Evolutionary conservation across 2,329 filamentous ascomycete species (phyloP).

Genomic region (Epichloe aotearoae): DNA sequence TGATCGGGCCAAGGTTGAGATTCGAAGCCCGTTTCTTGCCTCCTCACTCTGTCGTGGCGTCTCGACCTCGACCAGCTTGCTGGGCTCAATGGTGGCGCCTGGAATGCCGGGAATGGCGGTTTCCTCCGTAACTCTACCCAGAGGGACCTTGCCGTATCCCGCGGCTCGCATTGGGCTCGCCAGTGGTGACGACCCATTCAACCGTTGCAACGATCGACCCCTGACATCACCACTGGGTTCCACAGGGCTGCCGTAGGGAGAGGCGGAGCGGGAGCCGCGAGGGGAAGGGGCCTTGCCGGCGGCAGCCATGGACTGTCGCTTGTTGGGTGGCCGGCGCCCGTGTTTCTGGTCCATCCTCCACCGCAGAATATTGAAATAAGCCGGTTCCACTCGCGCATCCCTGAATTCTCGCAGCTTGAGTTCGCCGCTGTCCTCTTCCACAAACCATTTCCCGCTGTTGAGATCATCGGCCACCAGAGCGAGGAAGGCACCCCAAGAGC

Average conservation of each 20-base stretch:
- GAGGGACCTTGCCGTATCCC: constrained; percentile 55
- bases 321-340: constrained; percentile 45
- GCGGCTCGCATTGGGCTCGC: constrained; percentile 52
- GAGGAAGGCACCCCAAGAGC: constrained; percentile 81
- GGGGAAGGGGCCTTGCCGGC: constrained; percentile 30
- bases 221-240: constrained; percentile 47
- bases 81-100: constrained; percentile 25
- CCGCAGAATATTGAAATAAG: constrained; percentile 86
- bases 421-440: constrained; percentile 86
- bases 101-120: constrained; percentile 26
- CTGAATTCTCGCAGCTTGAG: constrained; percentile 90
- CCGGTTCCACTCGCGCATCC: constrained; percentile 74
- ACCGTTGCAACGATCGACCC: constrained; percentile 58
- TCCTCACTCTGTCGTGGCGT: constrained; percentile 36
- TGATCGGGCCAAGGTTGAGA: constrained; percentile 19
- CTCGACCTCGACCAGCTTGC: constrained; percentile 43
- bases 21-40: constrained; percentile 15
- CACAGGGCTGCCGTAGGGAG: constrained; percentile 53
- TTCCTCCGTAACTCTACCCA: constrained; percentile 67
- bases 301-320: constrained; percentile 39
- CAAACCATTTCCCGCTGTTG: constrained; percentile 74
- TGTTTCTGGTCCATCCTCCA: constrained; percentile 96
- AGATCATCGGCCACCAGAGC: constrained; percentile 84
- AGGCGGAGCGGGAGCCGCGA: constrained; percentile 34
- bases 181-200: constrained; percentile 49